A percentile compares a stretch with the other conserved stretches of the same genome.
phyloP scores from a whole-genome alignment of 1,284 basidiomycete species.

The Ceratobasidium sp. region DNA sequence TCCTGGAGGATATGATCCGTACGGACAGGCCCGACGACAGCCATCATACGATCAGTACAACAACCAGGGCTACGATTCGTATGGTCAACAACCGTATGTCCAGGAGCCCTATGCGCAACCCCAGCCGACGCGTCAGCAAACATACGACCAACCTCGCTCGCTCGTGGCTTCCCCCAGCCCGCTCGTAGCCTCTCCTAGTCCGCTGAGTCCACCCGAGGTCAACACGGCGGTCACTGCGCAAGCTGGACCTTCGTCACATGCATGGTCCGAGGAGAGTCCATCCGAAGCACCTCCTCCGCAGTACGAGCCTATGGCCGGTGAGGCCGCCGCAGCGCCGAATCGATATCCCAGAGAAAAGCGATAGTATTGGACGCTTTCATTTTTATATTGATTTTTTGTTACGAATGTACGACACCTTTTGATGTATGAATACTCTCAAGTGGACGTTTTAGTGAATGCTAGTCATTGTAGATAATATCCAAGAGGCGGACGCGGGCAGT shows the following conservation, averaged over 20 bases:
- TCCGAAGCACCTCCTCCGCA: slow-evolving; percentile 21
- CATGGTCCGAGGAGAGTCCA: slow-evolving; percentile 1
- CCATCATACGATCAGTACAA: slow-evolving; percentile 16
- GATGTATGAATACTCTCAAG: background rate
- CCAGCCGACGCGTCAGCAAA: background rate
- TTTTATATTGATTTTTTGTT: background rate
- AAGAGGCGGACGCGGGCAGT: too few relatives aligned
- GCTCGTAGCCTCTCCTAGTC: slow-evolving; percentile 10
- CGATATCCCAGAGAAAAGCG: slow-evolving; percentile 18
- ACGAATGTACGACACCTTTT: background rate
- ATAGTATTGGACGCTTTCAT: background rate
- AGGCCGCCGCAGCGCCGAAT: background rate
- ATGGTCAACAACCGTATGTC: slow-evolving; percentile 1
- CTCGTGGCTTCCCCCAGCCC: slow-evolving; percentile 24
- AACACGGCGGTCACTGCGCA: background rate
- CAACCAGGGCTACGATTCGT: background rate
- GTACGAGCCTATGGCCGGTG: slow-evolving; percentile 4
- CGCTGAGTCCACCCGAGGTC: background rate
- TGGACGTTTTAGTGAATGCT: background rate
- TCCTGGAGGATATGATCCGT: background rate
- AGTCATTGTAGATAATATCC: too few relatives aligned
- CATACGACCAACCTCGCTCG: background rate
- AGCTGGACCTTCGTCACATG: slow-evolving; percentile 20
- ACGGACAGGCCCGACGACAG: background rate
- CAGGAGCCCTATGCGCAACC: slow-evolving; percentile 1